Conservation (phyloP, 106 monocot genomes). For the Vanilla planifolia region DNA sequence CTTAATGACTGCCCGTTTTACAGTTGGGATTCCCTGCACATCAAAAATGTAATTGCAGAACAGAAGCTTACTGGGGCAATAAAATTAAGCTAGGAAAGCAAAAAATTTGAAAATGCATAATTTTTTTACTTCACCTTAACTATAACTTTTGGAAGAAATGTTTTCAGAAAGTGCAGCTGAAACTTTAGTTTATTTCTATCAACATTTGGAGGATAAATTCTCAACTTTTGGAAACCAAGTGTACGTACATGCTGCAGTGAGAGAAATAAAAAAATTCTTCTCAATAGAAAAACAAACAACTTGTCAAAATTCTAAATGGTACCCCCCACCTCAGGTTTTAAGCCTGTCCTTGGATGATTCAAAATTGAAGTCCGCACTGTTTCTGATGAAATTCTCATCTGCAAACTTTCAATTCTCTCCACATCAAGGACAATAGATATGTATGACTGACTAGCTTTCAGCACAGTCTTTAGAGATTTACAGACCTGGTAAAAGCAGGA, state of each 20-base stretch:
- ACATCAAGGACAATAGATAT: slow-evolving; percentile 59
- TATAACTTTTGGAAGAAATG: slow-evolving; percentile 70
- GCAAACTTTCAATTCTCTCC: slow-evolving; percentile 46
- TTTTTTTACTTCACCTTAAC: slow-evolving; percentile 59
- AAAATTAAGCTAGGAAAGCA: too few relatives aligned
- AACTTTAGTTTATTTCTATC: slow-evolving; percentile 41
- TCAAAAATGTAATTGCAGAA: slow-evolving; percentile 2
- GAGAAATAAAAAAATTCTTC: neutral
- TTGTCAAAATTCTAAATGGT: neutral
- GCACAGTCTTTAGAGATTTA: slow-evolving; percentile 50
- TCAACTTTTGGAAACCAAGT: slow-evolving; percentile 37
- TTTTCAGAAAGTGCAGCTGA: slow-evolving; percentile 47
- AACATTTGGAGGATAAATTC: slow-evolving; percentile 40
- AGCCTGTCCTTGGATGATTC: slow-evolving; percentile 64
- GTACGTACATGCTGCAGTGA: slow-evolving; percentile 52
- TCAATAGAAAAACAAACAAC: neutral
- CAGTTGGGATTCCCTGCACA: slow-evolving; percentile 74
- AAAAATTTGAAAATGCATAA: neutral
- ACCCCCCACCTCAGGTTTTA: slow-evolving; percentile 62
- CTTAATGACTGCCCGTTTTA: slow-evolving; percentile 66
- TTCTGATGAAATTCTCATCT: slow-evolving; percentile 61
- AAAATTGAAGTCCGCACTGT: slow-evolving; percentile 63
- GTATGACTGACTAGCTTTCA: slow-evolving; percentile 56
- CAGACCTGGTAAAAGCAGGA: slow-evolving; percentile 47
- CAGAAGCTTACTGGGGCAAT: neutral